Evolutionary conservation across 495 filamentous ascomycete genomes (phyloP), one percentile per base, ranked within the genome.

Genomic region (Amniculicola lignicola): DNA sequence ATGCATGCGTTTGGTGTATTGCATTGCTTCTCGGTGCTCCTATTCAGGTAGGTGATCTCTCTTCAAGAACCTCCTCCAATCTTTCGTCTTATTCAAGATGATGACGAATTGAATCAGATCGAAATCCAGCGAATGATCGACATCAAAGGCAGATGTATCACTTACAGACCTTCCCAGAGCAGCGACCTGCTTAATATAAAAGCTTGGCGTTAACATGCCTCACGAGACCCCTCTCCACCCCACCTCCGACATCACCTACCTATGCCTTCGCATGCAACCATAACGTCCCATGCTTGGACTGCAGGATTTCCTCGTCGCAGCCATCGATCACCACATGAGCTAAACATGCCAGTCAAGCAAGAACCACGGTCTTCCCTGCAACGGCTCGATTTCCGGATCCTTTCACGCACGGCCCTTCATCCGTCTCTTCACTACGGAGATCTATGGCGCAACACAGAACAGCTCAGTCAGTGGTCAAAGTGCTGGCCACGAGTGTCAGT

Each of bases 81-180:
- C 41, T 54, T 60, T 50, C 50, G 51, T 54, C 38, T 54, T 60
- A 54, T 54, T 60, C 43, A 54, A 54, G 36, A 48, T 23, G 45
- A 54, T 54, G 57, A 54, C 42, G 51, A 41, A 54, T 54, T 48
- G 41, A 54, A 42, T 60, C 27, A 48, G 57, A 4, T 15, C 41
- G 6, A 18, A 15, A 14, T 21, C 33, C 42, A 43, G 25, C 49
- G 43, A 60, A 60, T 60, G 24, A 27, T 35, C 24, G 2, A 6
- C 16, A 18, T 18, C 29, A 27, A 18, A 29, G 39, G 7, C 47
- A 18, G 35, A 39, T 16, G n/a, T 49, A 43, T 28, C 14, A 49
- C 50, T 50, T 41, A 19, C 35, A 50, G 24, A 47, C 18, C 40
- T 38, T 28, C 50, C 57, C 57, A 50, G 40, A 28, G 29, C 14